Base-by-base conservation (phyloP, 441 rosid genomes). In the Gossypium laxum region DNA sequence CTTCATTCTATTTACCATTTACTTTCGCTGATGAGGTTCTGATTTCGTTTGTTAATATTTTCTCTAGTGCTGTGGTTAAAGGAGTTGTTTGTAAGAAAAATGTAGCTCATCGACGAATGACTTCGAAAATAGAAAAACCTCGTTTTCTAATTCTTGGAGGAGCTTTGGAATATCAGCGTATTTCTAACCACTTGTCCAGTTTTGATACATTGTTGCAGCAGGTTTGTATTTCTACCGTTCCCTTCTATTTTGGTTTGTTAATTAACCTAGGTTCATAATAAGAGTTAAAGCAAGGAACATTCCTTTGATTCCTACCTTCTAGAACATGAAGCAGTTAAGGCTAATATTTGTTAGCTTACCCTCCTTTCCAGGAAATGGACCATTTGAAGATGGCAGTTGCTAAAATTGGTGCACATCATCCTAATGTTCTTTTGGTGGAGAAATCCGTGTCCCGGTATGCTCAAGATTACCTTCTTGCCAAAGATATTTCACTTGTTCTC, bases 11-110 rank as follows among this genome's bases (percentile, higher is more conserved):
- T 55, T 48, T 72, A 63, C 70, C 63, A 64, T 72, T 52, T 54
- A 32, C 18, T 69, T 26, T 26, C 65, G 63, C 84, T 84, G 68
- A 88, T 71, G 76, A 54, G 50, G 30, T 38, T 79, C 71, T 74
- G 67, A 67, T 83, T 30, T 70, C 77, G 12, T 12, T 26, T 67
- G 10, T 26, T 26, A 65, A 43, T 45, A 45, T 48, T 6, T 50
- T 67, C 54, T 72, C 67, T 69, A 89, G 94, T 80, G 68, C 77
- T 80, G 88, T 89, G 75, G 86, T 81, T 72, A 85, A 82, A 81
- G 94, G 94, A 79, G 92, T 89, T 79, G 92, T 87, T 74, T 89
- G 92, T 64, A 89, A 87, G 86, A 89, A 89, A 87, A 89, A 89
- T 55, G 89, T 89, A 74, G 92, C 94, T 71, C 94, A 89, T 78